These are phyloP conservation scores for Coelastrella sp. DNA, from an alignment of 139 green algal genomes.

Conservation along the genomic window DNA sequence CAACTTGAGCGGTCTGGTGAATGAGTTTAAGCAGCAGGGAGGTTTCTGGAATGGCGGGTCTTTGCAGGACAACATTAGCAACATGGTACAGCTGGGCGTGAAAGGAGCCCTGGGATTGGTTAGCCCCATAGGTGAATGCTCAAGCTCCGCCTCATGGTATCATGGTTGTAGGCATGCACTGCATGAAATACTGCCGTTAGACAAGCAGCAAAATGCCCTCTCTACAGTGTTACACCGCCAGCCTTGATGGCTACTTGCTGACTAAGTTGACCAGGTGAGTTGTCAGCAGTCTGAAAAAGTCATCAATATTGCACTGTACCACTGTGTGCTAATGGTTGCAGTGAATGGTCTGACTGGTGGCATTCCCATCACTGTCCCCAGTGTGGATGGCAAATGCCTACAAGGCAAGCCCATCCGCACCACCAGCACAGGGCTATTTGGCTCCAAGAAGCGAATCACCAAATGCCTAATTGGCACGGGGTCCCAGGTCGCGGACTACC, in stretches of 20 bases:
- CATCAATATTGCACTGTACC: no score
- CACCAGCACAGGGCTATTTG: neutral
- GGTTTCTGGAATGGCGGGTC: conserved; percentile 14
- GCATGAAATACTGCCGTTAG: neutral
- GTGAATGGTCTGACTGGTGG: conserved; percentile 28
- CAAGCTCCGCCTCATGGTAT: no score
- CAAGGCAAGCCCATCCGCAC: neutral
- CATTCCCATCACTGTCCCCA: conserved; percentile 22
- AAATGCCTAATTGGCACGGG: conserved; percentile 30
- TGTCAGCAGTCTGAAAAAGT: no score
- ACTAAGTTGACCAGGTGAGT: no score
- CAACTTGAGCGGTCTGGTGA: conserved; percentile 1
- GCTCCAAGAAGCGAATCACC: neutral
- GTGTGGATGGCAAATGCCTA: neutral
- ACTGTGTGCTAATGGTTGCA: neutral
- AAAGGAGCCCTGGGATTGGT: conserved; percentile 4
- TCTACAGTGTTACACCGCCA: no score
- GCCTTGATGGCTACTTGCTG: no score
- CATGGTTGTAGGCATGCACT: neutral
- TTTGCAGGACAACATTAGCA: conserved; percentile 7
- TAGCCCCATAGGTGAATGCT: neutral
- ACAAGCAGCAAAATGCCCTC: no score
- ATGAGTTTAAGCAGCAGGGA: conserved; percentile 25
- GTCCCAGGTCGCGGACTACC: neutral
- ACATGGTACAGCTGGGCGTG: conserved; percentile 28